Evolutionary conservation across 768 basidiomycete species (phyloP).

Genomic region (Pholiota microspora): DNA sequence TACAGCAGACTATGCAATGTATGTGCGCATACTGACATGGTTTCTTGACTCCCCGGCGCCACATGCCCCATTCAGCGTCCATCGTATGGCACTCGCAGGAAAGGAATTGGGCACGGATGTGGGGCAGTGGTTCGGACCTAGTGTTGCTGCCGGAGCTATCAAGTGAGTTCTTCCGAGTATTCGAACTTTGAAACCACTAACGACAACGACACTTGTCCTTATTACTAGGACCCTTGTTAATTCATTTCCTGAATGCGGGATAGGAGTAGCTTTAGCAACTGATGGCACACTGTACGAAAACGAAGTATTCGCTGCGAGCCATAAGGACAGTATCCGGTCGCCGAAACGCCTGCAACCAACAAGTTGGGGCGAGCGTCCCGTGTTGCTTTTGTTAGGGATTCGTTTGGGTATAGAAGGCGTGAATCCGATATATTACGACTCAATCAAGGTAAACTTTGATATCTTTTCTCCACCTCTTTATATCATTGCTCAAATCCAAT

Average conservation of each 20-base stretch:
- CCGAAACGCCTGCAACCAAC: constrained; percentile 24
- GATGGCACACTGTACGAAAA: constrained; percentile 83
- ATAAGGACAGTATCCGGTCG: constrained; percentile 30
- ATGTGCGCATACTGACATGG: constrained; percentile 93
- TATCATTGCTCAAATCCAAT: background rate
- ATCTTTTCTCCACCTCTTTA: background rate
- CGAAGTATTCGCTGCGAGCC: constrained; percentile 82
- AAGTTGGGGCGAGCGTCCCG: constrained; percentile 80
- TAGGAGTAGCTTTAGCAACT: constrained; percentile 79
- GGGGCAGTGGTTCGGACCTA: constrained; percentile 98
- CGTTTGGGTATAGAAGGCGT: constrained; percentile 90
- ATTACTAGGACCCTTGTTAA: constrained; percentile 78
- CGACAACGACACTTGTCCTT: no score
- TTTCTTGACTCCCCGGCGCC: constrained; percentile 91
- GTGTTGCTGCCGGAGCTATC: constrained; percentile 95
- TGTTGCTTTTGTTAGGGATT: constrained; percentile 86
- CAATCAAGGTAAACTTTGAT: constrained; percentile 41
- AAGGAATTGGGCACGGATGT: constrained; percentile 94
- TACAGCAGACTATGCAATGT: constrained; percentile 73
- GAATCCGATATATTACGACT: constrained; percentile 92
- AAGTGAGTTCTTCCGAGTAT: constrained; percentile 53
- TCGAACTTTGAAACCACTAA: no score
- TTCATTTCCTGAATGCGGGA: constrained; percentile 73
- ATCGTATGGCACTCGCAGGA: constrained; percentile 95
- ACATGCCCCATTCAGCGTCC: constrained; percentile 88